Conservation (phyloP, 345 rosid genomes). For the Melaleuca quinquenervia region DNA sequence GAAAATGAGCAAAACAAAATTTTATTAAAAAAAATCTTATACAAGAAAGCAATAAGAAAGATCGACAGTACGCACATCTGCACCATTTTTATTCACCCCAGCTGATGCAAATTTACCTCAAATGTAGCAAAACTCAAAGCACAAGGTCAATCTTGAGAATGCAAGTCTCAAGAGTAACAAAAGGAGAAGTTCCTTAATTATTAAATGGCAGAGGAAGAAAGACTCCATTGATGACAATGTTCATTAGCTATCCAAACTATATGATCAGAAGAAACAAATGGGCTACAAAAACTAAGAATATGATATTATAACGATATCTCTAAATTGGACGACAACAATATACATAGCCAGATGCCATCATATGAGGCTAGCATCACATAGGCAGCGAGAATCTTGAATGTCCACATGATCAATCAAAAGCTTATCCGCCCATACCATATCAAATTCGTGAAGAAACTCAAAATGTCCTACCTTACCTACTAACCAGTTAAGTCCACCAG, state of each 20-base stretch:
- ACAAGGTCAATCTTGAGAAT: neutral
- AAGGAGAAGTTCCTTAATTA: neutral
- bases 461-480: constrained; percentile 81
- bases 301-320: neutral
- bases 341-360: neutral
- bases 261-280: neutral
- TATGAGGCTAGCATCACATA: neutral
- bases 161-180: neutral
- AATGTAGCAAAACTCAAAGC: neutral
- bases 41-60: neutral
- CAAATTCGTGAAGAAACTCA: constrained; percentile 4
- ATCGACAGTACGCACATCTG: neutral
- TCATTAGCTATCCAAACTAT: neutral
- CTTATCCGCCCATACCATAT: neutral
- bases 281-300: neutral
- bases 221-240: neutral
- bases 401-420: neutral
- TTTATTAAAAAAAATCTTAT: neutral
- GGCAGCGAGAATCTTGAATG: neutral
- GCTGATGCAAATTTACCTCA: neutral
- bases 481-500: constrained; percentile 82
- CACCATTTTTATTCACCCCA: neutral
- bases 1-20: neutral
- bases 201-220: neutral
- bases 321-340: neutral